Evolutionary conservation across 768 basidiomycete species (phyloP), one percentile per base, ranked within the genome.

Genomic region (Suillus subluteus): DNA sequence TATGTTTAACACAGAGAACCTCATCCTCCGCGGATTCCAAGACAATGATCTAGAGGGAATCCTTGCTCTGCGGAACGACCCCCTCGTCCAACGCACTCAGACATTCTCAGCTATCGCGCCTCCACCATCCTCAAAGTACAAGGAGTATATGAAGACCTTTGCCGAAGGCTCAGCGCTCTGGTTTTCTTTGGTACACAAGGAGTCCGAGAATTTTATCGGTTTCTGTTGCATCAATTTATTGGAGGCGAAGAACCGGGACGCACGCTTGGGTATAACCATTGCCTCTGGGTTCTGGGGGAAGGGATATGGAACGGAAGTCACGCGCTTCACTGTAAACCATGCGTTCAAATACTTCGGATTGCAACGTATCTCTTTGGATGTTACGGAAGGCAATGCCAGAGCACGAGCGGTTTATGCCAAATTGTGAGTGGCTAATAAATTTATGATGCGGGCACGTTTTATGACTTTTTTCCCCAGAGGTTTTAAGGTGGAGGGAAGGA

Each of bases 301-400:
- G 40, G 80, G 79, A 2, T 81, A 77, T 52, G 80, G 78, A 18
- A 74, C 71, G 56, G 79, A 81, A 62, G 72, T 76, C 7, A 71
- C 74, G 37, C 70, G 63, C 11, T 83, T 79, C 68, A 72, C 79
- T 37, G 72, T 79, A 4, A 76, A 78, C 55, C 68, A 81, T 66
- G 75, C 73, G 2, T 82, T 83, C 56, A 69, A 67, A 40, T 69
- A 73, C 30, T 63, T 82, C 26, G 76, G 72, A n/a, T 65, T 81
- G 58, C 78, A 81, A 55, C 79, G 81, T 2, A 70, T 82, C 62
- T 77, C 79, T 12, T 70, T 82, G 48, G 72, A 67, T 15, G 75
- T 80, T 16, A 68, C 77, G 21, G 76, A 77, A 46, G 72, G 73
- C 12, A 83, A 83, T 61, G 72, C 70, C 38, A 69, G 74, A 37